phyloP scores from a whole-genome alignment of 257 asterid genomes.

The Jacaranda mimosifolia region DNA sequence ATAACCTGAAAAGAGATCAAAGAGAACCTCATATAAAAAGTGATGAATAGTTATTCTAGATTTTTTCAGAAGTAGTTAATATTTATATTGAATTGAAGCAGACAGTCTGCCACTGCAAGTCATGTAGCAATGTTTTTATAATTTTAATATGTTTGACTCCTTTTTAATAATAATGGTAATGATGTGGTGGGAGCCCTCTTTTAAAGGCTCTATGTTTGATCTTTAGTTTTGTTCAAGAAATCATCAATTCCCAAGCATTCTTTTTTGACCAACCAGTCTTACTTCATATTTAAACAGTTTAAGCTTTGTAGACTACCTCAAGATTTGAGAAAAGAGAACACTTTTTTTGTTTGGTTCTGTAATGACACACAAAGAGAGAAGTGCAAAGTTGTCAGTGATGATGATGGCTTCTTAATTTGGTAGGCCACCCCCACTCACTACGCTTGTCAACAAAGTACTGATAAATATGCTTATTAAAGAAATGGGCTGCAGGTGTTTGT shows the following conservation, averaged over 20 bases:
- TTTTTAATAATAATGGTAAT: conserved; percentile 23
- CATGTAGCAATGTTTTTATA: conserved; percentile 30
- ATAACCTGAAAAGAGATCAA: not conserved
- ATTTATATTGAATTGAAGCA: conserved; percentile 17
- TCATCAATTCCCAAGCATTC: conserved; percentile 64
- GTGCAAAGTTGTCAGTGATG: conserved; percentile 40
- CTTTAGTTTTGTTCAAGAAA: conserved; percentile 45
- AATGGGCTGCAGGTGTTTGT: not conserved
- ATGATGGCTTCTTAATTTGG: conserved; percentile 46
- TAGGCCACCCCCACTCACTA: conserved; percentile 32
- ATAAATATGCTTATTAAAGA: conserved; percentile 6
- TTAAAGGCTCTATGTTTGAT: conserved; percentile 39
- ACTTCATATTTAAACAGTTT: not conserved
- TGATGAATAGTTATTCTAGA: conserved; percentile 38
- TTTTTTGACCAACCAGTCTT: conserved; percentile 55
- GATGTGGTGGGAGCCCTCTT: conserved; percentile 39
- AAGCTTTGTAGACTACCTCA: conserved; percentile 35
- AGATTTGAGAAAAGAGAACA: conserved; percentile 35
- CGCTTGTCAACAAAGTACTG: not conserved
- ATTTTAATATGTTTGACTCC: conserved; percentile 45
- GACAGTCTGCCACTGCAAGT: conserved; percentile 39
- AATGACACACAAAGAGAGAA: conserved; percentile 29
- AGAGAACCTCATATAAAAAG: conserved; percentile 10
- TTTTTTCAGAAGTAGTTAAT: conserved; percentile 39
- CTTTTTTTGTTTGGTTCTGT: conserved; percentile 31